Evolutionary conservation across 345 rosid genomes (phyloP), one percentile per base, ranked within the genome.

Genomic region (Sonneratia caseolaris): DNA sequence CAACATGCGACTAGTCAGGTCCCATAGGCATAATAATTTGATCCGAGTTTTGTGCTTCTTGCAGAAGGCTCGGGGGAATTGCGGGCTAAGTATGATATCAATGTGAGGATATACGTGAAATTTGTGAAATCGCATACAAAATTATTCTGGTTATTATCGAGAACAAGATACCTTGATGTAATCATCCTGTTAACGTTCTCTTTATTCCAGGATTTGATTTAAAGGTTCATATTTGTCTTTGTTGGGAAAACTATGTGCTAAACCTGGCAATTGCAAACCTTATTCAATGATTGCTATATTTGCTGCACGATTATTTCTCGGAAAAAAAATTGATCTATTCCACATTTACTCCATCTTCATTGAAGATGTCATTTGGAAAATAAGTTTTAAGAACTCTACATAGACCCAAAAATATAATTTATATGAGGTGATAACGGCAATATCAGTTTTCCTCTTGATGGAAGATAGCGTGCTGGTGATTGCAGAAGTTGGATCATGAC

Each of bases 401-500:
- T 37, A 22, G 51, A 38, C 48, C 49, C 53, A 43, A 45, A 47
- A 13, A n/a, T 68, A 45, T 42, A 32, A n/a, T 45, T 3, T 10
- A 15, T 42, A 9, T 68, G 70, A 43, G 27, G 3, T 66, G 68
- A 18, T 11, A 64, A 64, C 15, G n/a, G 13, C 9, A 4, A 24
- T 48, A 0, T 10, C 56, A n/a, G 45, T 55, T 5, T 70, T 70
- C 71, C 43, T 70, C 66, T 70, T 42, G 68, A 36, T 47, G 51
- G 69, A 38, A 57, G 74, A 42, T 64, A 40, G 14, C 56, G 59
- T 11, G 7, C 70, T 32, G 65, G 70, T 21, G 32, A 64, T 38
- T 51, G 37, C 37, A 10, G 42, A 43, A 68, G 64, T 37, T 12
- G 72, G 74, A 75, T 48, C 70, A 75, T 75, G 78, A 47, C 73